Base-by-base conservation (phyloP, 352 stramenopile species). In the Phytophthora pseudosyringae region DNA sequence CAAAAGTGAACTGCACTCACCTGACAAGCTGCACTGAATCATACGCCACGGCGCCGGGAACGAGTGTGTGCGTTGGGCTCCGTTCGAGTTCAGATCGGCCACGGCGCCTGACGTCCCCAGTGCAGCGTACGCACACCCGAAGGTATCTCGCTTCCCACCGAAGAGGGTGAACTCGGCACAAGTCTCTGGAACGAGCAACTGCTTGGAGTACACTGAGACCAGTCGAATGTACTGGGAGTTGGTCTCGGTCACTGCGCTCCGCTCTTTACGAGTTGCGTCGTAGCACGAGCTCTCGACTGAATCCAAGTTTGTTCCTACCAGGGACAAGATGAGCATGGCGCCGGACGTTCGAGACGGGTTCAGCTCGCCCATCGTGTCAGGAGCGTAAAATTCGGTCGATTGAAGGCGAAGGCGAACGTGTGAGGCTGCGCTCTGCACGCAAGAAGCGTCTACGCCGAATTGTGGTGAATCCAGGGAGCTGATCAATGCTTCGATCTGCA, bases 11-110 rank as follows among this genome's bases (percentile, higher is more conserved):
- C 73, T 81, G 45, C 73, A 81, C 5, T 76, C 68, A 8, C 72
- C 72, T 3, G 72, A 64, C 40, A 66, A 51, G 18, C 59, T 78
- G 29, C 72, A 80, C 44, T 80, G 72, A 39, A 78, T 75, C 72
- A 80, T 80, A 1, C 64, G 48, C 72, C 72, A 80, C 7, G 72
- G 72, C 7, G 72, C 72, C 59, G 68, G 72, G 13, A 64, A 78
- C 15, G 72, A 77, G 32, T 70, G 53, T 7, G 48, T 59, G 5
- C 50, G 62, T 26, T 70, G 38, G 0, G 18, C 15, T 59, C 47
- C 67, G 18, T 74, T 64, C 25, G 53, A 48, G 36, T 59, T 57
- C 26, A 80, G 5, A 25, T 77, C 29, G 5, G 52, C 55, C 5
- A 73, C 54, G 5, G 69, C 69, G 0, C 69, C 69, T 13, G 72